Evolutionary conservation across 768 basidiomycete species (phyloP).

Genomic region (Pulveroboletus sp.): DNA sequence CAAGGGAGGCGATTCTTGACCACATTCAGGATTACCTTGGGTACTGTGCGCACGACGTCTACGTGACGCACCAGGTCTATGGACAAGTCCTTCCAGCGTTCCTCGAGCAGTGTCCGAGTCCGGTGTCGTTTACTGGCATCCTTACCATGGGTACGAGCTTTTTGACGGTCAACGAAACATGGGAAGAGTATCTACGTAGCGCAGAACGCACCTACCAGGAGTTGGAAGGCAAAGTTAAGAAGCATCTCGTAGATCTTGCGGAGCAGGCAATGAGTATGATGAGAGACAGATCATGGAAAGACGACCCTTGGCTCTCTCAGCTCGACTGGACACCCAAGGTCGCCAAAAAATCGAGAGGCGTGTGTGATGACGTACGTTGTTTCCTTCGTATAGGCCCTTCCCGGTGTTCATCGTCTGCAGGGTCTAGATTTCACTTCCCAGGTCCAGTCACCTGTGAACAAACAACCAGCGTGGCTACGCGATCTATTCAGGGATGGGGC

Average conservation of each 20-base stretch:
- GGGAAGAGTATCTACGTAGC: slow-evolving; percentile 77
- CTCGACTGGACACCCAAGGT: slow-evolving; percentile 94
- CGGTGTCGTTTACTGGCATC: slow-evolving; percentile 89
- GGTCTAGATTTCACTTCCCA: neutral
- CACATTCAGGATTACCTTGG: slow-evolving; percentile 70
- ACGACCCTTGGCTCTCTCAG: slow-evolving; percentile 83
- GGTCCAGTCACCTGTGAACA: neutral
- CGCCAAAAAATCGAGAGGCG: slow-evolving; percentile 65
- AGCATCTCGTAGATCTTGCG: slow-evolving; percentile 66
- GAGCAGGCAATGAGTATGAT: slow-evolving; percentile 50
- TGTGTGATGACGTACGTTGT: slow-evolving; percentile 33
- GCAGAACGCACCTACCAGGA: slow-evolving; percentile 77
- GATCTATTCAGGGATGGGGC: slow-evolving; percentile 45
- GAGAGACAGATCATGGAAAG: slow-evolving; percentile 54
- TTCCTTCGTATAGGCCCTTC: neutral
- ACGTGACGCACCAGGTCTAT: slow-evolving; percentile 81
- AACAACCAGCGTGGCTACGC: slow-evolving; percentile 57
- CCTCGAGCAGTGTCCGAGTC: slow-evolving; percentile 80
- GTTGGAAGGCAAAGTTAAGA: slow-evolving; percentile 61
- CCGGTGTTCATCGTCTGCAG: slow-evolving; percentile 5
- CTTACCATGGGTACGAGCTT: slow-evolving; percentile 91
- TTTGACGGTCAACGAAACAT: slow-evolving; percentile 84
- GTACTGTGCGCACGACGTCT: slow-evolving; percentile 87
- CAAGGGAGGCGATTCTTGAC: slow-evolving; percentile 61
- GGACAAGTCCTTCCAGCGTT: slow-evolving; percentile 76